These are phyloP conservation scores for Jatropha podagrica DNA, from an alignment of 441 rosid species.

Conservation along the genomic window DNA sequence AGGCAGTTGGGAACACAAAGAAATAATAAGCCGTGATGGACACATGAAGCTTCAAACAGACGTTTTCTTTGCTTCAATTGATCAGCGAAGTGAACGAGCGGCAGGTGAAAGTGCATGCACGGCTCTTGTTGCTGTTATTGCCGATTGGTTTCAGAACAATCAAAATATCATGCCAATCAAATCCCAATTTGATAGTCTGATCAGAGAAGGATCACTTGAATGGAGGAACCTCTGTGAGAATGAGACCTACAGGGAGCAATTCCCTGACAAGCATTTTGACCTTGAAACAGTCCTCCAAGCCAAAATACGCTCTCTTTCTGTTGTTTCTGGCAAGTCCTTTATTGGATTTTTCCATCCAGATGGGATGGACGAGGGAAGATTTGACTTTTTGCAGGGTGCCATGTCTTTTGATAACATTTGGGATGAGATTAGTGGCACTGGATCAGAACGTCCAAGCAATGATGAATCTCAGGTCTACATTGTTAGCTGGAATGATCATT, in stretches of 20 bases:
- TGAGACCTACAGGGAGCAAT: slow-evolving; percentile 56
- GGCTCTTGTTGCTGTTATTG: slow-evolving; percentile 80
- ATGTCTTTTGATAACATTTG: slow-evolving; percentile 92
- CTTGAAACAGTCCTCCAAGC: slow-evolving; percentile 88
- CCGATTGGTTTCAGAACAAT: slow-evolving; percentile 84
- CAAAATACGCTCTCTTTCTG: slow-evolving; percentile 60
- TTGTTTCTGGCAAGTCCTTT: slow-evolving; percentile 63
- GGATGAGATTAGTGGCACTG: slow-evolving; percentile 67
- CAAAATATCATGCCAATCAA: slow-evolving; percentile 68
- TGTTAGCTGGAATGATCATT: slow-evolving; percentile 94
- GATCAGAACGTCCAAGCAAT: slow-evolving; percentile 34
- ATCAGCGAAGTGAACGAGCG: slow-evolving; percentile 84
- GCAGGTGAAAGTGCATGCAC: slow-evolving; percentile 96
- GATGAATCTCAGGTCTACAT: slow-evolving; percentile 59
- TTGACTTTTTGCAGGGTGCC: slow-evolving; percentile 69
- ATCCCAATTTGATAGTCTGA: slow-evolving; percentile 81
- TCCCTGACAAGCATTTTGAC: slow-evolving; percentile 90
- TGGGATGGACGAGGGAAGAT: slow-evolving; percentile 59
- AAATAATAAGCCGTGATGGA: slow-evolving; percentile 80
- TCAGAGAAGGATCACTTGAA: slow-evolving; percentile 81
- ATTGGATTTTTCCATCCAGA: slow-evolving; percentile 87
- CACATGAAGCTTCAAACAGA: slow-evolving; percentile 67
- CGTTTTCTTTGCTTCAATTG: slow-evolving; percentile 86
- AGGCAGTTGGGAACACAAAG: slow-evolving; percentile 79
- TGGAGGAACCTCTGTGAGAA: slow-evolving; percentile 87